Evolutionary conservation across 2,329 filamentous ascomycete species (phyloP).

Genomic region (Leptographium procerum): DNA sequence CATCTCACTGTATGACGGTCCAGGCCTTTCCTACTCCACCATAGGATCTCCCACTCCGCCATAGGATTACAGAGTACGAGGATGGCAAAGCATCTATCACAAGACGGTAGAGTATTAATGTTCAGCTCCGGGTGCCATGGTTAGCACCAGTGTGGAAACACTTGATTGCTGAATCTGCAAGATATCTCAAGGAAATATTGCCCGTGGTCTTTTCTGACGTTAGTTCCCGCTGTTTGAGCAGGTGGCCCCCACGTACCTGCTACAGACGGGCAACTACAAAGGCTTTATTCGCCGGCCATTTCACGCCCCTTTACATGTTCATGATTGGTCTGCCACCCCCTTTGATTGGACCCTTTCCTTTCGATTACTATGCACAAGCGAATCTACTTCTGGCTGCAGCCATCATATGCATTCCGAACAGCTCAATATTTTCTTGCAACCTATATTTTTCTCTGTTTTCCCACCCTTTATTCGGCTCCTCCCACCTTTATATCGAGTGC

Average conservation of each 20-base stretch:
- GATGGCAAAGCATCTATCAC: background rate
- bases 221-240: background rate
- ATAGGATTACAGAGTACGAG: no score
- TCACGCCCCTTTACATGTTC: background rate
- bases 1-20: no score
- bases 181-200: background rate
- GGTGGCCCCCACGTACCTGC: background rate
- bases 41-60: no score
- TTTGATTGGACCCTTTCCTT: background rate
- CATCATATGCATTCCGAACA: background rate
- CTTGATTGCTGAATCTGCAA: no score
- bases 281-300: background rate
- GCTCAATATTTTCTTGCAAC: background rate
- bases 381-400: background rate
- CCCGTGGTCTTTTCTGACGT: background rate
- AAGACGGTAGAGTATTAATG: no score
- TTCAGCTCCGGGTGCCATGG: no score
- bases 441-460: conserved; percentile 1
- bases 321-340: background rate
- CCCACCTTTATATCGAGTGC: background rate
- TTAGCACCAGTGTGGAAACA: background rate
- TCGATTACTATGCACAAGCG: background rate
- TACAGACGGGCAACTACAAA: background rate
- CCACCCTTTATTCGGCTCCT: background rate
- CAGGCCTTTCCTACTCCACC: no score